phyloP scores from a whole-genome alignment of 371 early-diverging fungal genomes.

The Rhizopus sp. region DNA sequence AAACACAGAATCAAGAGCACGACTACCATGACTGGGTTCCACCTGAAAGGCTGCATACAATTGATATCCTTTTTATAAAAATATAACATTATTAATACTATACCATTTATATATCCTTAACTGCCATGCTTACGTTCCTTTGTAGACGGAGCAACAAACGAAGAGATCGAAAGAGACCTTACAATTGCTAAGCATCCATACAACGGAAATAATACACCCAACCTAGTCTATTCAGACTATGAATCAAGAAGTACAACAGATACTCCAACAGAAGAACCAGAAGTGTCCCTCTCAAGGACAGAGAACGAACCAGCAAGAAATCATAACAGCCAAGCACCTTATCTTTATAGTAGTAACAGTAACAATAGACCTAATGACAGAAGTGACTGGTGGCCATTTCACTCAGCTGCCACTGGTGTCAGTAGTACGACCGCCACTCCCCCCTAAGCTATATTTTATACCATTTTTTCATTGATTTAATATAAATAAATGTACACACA shows the following conservation, averaged over 20 bases:
- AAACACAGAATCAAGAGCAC: slow-evolving; percentile 9
- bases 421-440: too few species aligned
- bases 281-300: slow-evolving; percentile 13
- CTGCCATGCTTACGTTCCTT: slow-evolving; percentile 27
- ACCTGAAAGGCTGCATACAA: slow-evolving; percentile 28
- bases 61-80: slow-evolving; percentile 35
- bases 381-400: neutral
- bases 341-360: neutral
- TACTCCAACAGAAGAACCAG: slow-evolving; percentile 17
- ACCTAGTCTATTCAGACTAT: slow-evolving; percentile 30
- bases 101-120: slow-evolving; percentile 16
- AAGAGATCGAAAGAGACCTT: slow-evolving; percentile 30
- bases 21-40: slow-evolving; percentile 32
- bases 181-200: slow-evolving; percentile 29
- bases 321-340: neutral
- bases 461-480: too few species aligned
- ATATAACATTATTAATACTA: neutral
- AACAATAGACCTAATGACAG: slow-evolving; percentile 2
- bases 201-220: slow-evolving; percentile 27
- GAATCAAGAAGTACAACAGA: slow-evolving; percentile 35
- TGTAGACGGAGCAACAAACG: slow-evolving; percentile 32
- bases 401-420: too few species aligned
- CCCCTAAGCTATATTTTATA: too few species aligned
- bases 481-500: too few species aligned
- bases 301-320: neutral